Evolutionary conservation across 345 rosid species (phyloP).

Genomic region (Syzygium oleosum): DNA sequence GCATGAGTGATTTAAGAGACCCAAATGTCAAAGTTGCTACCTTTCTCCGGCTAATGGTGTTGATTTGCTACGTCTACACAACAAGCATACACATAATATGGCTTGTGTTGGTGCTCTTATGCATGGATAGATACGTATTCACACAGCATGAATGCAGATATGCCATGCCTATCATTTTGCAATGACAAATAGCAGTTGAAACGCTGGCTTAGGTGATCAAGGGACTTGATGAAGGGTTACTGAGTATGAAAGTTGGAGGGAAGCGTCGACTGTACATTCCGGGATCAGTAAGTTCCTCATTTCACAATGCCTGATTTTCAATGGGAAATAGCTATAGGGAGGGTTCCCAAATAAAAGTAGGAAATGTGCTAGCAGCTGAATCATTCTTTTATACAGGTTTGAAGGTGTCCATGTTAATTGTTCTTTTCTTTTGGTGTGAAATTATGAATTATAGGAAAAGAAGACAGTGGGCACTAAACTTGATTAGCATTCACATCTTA

Average conservation of each 20-base stretch:
- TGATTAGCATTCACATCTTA: not conserved
- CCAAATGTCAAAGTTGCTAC: not conserved
- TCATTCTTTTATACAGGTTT: not conserved
- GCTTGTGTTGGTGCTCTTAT: not conserved
- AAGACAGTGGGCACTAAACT: not conserved
- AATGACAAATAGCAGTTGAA: not conserved
- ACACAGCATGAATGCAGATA: not conserved
- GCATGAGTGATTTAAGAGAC: not conserved
- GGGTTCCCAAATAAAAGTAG: not conserved
- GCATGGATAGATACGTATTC: not conserved
- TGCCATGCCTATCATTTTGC: not conserved
- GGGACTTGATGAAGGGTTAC: conserved; percentile 92
- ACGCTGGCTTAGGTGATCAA: conserved; percentile 51
- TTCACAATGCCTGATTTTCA: not conserved
- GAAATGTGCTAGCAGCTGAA: not conserved
- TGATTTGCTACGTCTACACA: not conserved
- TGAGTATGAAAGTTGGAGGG: conserved; percentile 88
- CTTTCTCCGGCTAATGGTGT: not conserved
- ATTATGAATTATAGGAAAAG: not conserved
- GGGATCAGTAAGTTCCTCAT: conserved; percentile 46
- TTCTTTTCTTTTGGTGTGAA: not conserved
- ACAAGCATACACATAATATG: not conserved
- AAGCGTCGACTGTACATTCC: conserved; percentile 90
- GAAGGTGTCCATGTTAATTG: not conserved
- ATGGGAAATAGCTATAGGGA: not conserved